Conservation (phyloP, 345 rosid genomes). For the Bruguiera sexangula region DNA sequence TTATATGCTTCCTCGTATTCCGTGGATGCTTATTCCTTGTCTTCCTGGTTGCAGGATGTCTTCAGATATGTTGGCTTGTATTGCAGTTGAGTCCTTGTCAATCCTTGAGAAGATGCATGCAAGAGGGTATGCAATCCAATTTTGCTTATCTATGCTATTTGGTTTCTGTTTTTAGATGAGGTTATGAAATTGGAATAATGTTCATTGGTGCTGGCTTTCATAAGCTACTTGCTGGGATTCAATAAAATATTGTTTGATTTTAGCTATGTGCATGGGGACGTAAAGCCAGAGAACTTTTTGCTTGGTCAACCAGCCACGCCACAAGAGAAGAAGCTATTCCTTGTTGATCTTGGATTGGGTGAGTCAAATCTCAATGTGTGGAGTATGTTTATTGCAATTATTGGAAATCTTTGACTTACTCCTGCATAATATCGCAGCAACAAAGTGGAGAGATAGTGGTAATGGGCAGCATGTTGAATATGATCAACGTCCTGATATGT, state of each 20-base stretch:
- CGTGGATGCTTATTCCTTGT: not conserved
- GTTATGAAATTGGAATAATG: not conserved
- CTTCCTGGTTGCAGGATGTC: conserved; percentile 23
- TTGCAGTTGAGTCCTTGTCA: conserved; percentile 35
- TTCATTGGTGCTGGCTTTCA: not conserved
- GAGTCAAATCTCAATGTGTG: conserved; percentile 14
- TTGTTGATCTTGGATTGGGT: conserved; percentile 37
- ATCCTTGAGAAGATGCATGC: conserved; percentile 37
- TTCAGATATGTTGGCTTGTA: conserved; percentile 35
- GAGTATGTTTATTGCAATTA: not conserved
- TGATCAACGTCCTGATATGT: conserved; percentile 38
- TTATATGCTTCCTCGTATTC: not conserved
- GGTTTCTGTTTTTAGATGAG: not conserved
- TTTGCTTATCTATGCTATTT: not conserved
- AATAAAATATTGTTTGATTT: not conserved
- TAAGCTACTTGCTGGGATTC: not conserved
- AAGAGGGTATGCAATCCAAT: conserved; percentile 23
- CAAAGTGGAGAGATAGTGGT: conserved; percentile 30
- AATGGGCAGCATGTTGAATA: conserved; percentile 33
- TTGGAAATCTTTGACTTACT: conserved; percentile 20
- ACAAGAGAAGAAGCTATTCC: conserved; percentile 34
- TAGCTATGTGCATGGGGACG: conserved; percentile 40
- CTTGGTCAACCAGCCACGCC: conserved; percentile 32
- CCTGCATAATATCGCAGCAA: conserved; percentile 24
- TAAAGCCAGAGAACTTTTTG: conserved; percentile 38